Percentiles rank a stretch among this genome's conserved stretches.
Evolutionary conservation across 2,329 filamentous ascomycete species (phyloP).

Genomic region (Fragosphaeria purpurea): DNA sequence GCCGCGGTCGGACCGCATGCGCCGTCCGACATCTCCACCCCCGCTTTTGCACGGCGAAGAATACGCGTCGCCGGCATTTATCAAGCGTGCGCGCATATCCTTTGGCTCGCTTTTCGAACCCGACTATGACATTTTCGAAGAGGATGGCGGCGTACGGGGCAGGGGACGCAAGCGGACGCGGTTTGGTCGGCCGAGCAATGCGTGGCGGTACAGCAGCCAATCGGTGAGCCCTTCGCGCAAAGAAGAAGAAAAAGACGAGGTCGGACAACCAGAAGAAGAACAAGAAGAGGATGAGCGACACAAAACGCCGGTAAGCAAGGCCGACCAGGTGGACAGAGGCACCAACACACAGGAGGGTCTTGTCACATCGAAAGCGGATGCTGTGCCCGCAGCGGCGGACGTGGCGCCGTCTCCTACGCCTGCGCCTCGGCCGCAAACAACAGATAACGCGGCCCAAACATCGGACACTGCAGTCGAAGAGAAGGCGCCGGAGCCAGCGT

Average conservation of each 20-base stretch:
- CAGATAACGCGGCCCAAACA: conserved; percentile 17
- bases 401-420: conserved; percentile 2
- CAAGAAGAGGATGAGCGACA: no score
- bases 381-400: not conserved
- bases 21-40: not conserved
- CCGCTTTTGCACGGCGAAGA: conserved; percentile 27
- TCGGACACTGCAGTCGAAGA: conserved; percentile 13
- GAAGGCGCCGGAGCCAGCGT: not conserved
- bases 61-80: conserved; percentile 70
- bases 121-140: conserved; percentile 59
- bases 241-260: conserved; percentile 7
- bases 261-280: not conserved
- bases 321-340: no score
- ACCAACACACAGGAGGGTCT: not conserved
- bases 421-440: not conserved
- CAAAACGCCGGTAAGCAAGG: no score
- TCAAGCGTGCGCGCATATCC: conserved; percentile 60
- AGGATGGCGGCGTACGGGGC: conserved; percentile 50
- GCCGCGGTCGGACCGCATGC: conserved; percentile 6
- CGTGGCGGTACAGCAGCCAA: conserved; percentile 66
- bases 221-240: conserved; percentile 59
- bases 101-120: conserved; percentile 57
- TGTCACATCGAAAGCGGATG: not conserved
- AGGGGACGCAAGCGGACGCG: conserved; percentile 60
- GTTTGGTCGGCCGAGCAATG: conserved; percentile 53